phyloP scores from a whole-genome alignment of 208 protist species.

The Acanthamoeba royreba region DNA sequence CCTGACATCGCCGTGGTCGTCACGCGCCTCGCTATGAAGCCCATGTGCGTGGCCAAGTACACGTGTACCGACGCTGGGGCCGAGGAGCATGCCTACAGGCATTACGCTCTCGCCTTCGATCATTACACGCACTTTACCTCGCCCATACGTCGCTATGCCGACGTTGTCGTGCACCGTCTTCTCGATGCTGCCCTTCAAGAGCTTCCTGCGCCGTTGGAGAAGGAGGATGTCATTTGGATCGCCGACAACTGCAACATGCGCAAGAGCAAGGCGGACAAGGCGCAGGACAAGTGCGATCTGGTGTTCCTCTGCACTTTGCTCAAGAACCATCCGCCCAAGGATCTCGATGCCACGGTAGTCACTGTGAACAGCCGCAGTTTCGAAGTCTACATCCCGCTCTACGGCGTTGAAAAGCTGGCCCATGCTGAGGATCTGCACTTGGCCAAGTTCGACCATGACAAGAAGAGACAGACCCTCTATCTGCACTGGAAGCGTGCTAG shows the following conservation, averaged over 20 bases:
- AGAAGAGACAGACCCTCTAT: not conserved
- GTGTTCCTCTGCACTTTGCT: conserved; percentile 47
- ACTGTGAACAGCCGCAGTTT: conserved; percentile 3
- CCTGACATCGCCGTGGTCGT: not conserved
- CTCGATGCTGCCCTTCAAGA: conserved; percentile 62
- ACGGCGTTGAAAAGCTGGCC: conserved; percentile 34
- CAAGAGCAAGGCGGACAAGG: conserved; percentile 49
- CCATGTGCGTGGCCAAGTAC: conserved; percentile 78
- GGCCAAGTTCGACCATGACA: conserved; percentile 34
- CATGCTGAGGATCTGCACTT: conserved; percentile 8
- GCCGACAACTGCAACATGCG: conserved; percentile 29
- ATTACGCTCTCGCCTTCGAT: conserved; percentile 87
- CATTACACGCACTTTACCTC: conserved; percentile 95
- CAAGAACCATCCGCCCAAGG: conserved; percentile 35
- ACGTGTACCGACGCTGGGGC: conserved; percentile 63
- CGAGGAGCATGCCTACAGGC: conserved; percentile 73
- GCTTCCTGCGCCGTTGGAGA: not conserved
- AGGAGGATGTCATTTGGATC: not conserved
- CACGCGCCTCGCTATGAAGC: conserved; percentile 63
- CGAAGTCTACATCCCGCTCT: conserved; percentile 30
- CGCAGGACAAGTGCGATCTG: conserved; percentile 52
- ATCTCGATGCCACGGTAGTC: conserved; percentile 23
- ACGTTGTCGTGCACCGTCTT: conserved; percentile 91
- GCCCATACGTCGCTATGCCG: conserved; percentile 89
- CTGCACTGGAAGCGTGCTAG: not conserved